Evolutionary conservation across 2,329 filamentous ascomycete genomes (phyloP), one percentile per base, ranked within the genome.

Genomic region (Aureobasidium mangrovei): DNA sequence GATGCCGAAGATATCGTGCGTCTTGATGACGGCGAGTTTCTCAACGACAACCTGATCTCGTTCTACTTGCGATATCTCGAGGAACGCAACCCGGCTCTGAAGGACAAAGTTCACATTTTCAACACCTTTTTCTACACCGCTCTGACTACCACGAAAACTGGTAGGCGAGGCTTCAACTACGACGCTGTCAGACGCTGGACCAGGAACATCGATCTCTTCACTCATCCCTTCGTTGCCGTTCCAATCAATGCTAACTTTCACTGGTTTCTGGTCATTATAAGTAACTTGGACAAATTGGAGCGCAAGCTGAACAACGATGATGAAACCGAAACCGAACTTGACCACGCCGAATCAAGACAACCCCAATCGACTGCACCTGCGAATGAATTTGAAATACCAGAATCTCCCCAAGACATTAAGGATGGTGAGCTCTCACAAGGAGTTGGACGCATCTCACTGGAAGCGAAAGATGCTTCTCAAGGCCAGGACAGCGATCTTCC

Each of bases 261-360:
- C 69, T 98, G 94, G 93, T 97, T 93, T 69, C 74, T 97, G 60
- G 90, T 89, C 10, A 91, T 98, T 54, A 91, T 98, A 51, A 95
- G 89, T 77, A 95, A 98, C 63, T 78, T 91, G 2, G 79, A 82
- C 3, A 83, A 65, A 29, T 36, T 56, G 36, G 46, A 42, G 18
- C n/a, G 47, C 9, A 52, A 52, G 18, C n/a, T 51, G 27, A 31
- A 40, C 7, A 7, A 33, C 8, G 9, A 56, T 39, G 40, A 45
- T 29, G 24, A 47, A 18, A 12, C 26, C 6, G 48, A 42, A 28
- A 10, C 10, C 4, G 39, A 27, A 24, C 24, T 12, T 12, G 18
- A 12, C 18, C 10, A 12, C 28, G 7, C 9, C 33, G 18, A 36
- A 46, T n/a, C 33, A 18, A 4, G 12, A 32, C 43, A 35, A 24